Evolutionary conservation across 176 grass and related monocot genomes (phyloP).

Genomic region (Cenchrus purpureus): DNA sequence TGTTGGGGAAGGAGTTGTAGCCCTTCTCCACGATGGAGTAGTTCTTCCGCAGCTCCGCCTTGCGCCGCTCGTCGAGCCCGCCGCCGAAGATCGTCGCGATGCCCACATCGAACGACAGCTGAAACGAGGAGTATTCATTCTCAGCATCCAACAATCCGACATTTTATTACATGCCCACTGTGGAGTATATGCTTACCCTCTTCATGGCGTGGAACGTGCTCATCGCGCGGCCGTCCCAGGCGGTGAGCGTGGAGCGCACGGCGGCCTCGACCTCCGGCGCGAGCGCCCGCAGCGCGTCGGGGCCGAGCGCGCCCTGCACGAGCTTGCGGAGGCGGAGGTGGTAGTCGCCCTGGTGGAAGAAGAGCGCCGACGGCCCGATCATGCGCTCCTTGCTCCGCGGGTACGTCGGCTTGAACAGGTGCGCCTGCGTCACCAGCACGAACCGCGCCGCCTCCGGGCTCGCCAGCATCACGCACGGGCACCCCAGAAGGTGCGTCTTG

Average conservation of each 20-base stretch:
- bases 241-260: slow-evolving; percentile 46
- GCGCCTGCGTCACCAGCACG: slow-evolving; percentile 70
- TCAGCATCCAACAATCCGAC: not conserved
- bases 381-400: slow-evolving; percentile 91
- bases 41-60: slow-evolving; percentile 64
- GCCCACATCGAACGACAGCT: slow-evolving; percentile 88
- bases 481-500: slow-evolving; percentile 83
- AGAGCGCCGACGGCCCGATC: slow-evolving; percentile 89
- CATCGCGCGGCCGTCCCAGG: slow-evolving; percentile 47
- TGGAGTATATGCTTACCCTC: slow-evolving; percentile 42
- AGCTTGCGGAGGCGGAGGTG: slow-evolving; percentile 76
- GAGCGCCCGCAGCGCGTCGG: slow-evolving; percentile 64
- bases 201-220: slow-evolving; percentile 85
- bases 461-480: slow-evolving; percentile 98
- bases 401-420: slow-evolving; percentile 95
- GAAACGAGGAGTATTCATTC: not conserved
- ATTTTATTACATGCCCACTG: not conserved
- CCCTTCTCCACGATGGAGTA: slow-evolving; percentile 90
- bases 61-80: slow-evolving; percentile 52
- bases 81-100: slow-evolving; percentile 81
- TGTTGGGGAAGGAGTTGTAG: slow-evolving; percentile 94
- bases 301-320: slow-evolving; percentile 70
- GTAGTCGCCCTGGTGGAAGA: slow-evolving; percentile 98
- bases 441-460: slow-evolving; percentile 94
- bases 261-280: slow-evolving; percentile 66